phyloP scores from a whole-genome alignment of 228 moss, liverwort and hornwort species.

The Sphagnum magellanicum region DNA sequence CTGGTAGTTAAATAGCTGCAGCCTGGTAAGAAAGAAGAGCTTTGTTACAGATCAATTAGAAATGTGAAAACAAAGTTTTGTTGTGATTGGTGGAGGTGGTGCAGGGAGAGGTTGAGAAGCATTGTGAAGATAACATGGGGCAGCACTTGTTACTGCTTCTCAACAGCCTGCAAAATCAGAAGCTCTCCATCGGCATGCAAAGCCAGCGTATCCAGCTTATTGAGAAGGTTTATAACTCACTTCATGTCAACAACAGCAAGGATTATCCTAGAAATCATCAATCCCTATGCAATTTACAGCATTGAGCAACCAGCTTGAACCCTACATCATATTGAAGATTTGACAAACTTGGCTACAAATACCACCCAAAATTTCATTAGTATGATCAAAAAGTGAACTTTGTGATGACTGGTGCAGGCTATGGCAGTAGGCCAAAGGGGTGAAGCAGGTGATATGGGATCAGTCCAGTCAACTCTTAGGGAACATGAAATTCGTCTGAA shows the following conservation, averaged over 20 bases:
- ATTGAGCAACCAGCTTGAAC: too few species aligned
- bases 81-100: not conserved
- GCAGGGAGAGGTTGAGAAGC: slow-evolving; percentile 15
- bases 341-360: too few species aligned
- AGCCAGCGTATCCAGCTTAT: slow-evolving; percentile 19
- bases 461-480: slow-evolving; percentile 13
- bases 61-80: too few species aligned
- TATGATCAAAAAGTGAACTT: too few species aligned
- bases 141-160: slow-evolving; percentile 22
- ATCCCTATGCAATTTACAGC: too few species aligned
- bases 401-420: slow-evolving; percentile 7
- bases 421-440: slow-evolving; percentile 18
- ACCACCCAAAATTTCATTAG: too few species aligned
- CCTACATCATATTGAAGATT: too few species aligned
- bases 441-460: slow-evolving; percentile 19
- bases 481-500: slow-evolving; percentile 19
- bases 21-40: too few species aligned
- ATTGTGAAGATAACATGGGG: slow-evolving; percentile 20
- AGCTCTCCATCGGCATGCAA: slow-evolving; percentile 13
- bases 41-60: too few species aligned
- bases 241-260: too few species aligned
- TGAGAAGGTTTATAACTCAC: slow-evolving; percentile 12
- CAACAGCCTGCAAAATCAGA: slow-evolving; percentile 17
- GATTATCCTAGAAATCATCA: too few species aligned
- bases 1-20: too few species aligned